phyloP scores from a whole-genome alignment of 192 early-diverging fungal genomes.

The Coemansia sp. region DNA sequence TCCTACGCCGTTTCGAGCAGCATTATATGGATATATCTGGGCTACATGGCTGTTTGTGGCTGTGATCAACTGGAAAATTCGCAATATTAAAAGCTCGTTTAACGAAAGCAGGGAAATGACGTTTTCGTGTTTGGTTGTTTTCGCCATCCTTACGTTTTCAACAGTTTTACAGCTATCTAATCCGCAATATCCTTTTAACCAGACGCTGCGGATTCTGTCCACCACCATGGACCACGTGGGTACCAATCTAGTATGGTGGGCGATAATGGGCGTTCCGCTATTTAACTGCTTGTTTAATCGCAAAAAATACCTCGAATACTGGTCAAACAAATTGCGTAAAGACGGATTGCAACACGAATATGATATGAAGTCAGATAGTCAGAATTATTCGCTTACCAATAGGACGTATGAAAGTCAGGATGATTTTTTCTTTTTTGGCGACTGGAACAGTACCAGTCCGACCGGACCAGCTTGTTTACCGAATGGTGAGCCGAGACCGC shows the following conservation, averaged over 20 bases:
- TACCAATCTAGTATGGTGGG: slow-evolving; percentile 50
- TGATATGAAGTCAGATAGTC: slow-evolving; percentile 19
- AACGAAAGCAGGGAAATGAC: slow-evolving; percentile 52
- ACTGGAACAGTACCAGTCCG: not conserved
- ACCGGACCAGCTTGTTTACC: slow-evolving; percentile 17
- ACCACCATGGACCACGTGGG: slow-evolving; percentile 42
- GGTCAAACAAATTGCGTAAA: slow-evolving; percentile 29
- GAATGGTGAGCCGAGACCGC: slow-evolving; percentile 29
- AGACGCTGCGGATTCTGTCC: slow-evolving; percentile 26
- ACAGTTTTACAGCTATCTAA: slow-evolving; percentile 24
- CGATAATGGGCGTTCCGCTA: slow-evolving; percentile 42
- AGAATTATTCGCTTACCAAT: slow-evolving; percentile 1
- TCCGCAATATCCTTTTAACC: slow-evolving; percentile 41
- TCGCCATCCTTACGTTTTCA: slow-evolving; percentile 33
- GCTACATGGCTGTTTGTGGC: slow-evolving; percentile 40
- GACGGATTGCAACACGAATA: slow-evolving; percentile 50
- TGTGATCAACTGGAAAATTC: slow-evolving; percentile 37
- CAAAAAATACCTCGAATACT: slow-evolving; percentile 27
- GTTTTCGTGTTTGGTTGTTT: slow-evolving; percentile 34
- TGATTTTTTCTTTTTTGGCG: slow-evolving; percentile 20
- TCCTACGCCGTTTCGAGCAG: slow-evolving; percentile 26
- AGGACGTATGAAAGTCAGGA: slow-evolving; percentile 12
- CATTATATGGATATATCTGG: slow-evolving; percentile 42
- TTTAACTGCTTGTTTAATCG: slow-evolving; percentile 33
- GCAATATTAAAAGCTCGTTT: slow-evolving; percentile 54